Evolutionary conservation across 2,329 filamentous ascomycete species (phyloP).

Genomic region (Cyphellophora europaea): DNA sequence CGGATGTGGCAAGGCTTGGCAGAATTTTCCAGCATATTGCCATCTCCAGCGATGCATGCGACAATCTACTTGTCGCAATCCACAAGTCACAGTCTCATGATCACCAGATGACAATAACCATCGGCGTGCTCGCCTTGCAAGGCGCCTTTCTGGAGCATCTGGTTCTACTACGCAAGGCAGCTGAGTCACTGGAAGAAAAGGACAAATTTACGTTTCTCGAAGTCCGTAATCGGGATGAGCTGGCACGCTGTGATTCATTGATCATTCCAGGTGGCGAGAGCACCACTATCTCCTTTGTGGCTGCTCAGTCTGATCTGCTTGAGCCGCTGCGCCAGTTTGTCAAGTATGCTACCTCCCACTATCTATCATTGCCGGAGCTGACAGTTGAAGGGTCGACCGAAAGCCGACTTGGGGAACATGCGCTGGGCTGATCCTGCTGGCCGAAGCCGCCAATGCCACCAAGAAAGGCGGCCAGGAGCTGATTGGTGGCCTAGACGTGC

Average conservation of each 20-base stretch:
- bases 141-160: constrained; percentile 90
- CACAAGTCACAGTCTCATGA: no score
- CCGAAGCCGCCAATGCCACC: constrained; percentile 76
- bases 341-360: constrained; percentile 61
- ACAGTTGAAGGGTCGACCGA: constrained; percentile 49
- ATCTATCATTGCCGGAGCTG: not conserved
- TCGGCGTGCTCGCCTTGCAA: constrained; percentile 68
- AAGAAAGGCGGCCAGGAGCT: constrained; percentile 89
- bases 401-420: constrained; percentile 94
- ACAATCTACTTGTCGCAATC: no score
- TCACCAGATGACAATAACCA: constrained; percentile 36
- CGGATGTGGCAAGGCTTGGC: no score
- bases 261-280: constrained; percentile 92
- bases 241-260: constrained; percentile 68
- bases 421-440: constrained; percentile 83
- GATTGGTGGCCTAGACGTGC: constrained; percentile 81
- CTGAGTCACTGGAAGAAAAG: constrained; percentile 33
- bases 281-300: constrained; percentile 84
- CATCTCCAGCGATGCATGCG: no score
- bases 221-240: constrained; percentile 65
- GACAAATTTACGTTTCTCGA: constrained; percentile 58
- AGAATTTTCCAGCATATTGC: no score
- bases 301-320: constrained; percentile 68
- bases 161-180: constrained; percentile 61
- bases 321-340: constrained; percentile 84